These are phyloP conservation scores for Globisporangium nodosum DNA, from an alignment of 352 stramenopile species.

Conservation along the genomic window DNA sequence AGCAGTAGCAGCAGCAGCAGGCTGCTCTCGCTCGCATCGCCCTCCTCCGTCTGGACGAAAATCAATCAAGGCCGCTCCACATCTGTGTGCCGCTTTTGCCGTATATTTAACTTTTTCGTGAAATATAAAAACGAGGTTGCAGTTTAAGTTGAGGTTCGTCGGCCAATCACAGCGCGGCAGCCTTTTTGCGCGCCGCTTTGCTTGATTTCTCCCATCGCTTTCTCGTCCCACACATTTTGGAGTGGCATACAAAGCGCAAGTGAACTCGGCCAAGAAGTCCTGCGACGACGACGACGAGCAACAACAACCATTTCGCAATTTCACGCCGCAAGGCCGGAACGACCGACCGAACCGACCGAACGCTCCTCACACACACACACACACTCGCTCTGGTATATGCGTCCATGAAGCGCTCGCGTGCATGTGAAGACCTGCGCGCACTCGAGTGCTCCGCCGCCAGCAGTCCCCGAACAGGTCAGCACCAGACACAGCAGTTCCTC, in stretches of 20 bases:
- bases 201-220: conserved; percentile 10
- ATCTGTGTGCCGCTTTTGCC: too few relatives aligned
- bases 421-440: conserved; percentile 60
- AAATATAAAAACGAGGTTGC: neutral
- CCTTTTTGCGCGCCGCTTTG: conserved; percentile 7
- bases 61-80: too few relatives aligned
- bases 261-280: neutral
- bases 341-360: conserved; percentile 1
- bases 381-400: conserved; percentile 8
- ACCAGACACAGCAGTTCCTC: neutral
- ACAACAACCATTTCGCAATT: conserved; percentile 2
- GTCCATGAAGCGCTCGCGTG: conserved; percentile 62
- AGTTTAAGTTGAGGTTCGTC: neutral
- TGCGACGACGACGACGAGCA: neutral
- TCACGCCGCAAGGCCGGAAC: neutral
- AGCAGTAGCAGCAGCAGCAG: too few relatives aligned
- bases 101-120: neutral
- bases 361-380: neutral
- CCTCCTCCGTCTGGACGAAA: too few relatives aligned
- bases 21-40: too few relatives aligned
- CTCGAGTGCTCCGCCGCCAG: conserved; percentile 24
- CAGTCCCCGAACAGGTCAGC: neutral
- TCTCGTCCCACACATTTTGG: conserved; percentile 4
- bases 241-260: neutral
- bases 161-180: neutral